Conservation (phyloP, 495 filamentous ascomycete species). For the Lepidopterella palustris region DNA sequence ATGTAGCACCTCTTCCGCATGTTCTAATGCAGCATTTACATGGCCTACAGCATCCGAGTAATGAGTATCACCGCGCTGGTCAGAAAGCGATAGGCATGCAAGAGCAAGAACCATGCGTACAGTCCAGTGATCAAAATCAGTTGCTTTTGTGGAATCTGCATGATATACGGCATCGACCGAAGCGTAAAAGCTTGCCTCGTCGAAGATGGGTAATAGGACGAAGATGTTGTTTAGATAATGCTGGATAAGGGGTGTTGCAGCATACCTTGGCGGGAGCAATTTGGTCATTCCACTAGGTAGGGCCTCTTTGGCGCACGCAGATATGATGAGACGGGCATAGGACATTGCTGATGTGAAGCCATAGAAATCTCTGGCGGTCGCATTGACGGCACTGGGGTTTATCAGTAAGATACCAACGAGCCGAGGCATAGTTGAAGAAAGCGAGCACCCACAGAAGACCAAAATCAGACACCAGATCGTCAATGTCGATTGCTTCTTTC, state of each 20-base stretch:
- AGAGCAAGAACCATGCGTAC: conserved; percentile 86
- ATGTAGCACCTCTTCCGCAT: conserved; percentile 71
- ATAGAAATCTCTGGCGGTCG: conserved; percentile 85
- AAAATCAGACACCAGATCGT: conserved; percentile 42
- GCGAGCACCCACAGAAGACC: conserved; percentile 35
- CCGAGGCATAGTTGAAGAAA: not conserved
- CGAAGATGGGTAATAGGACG: conserved; percentile 70
- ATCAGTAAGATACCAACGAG: not conserved
- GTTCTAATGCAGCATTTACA: conserved; percentile 61
- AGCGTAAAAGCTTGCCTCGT: conserved; percentile 64
- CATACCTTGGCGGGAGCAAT: conserved; percentile 58
- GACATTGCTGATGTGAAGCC: conserved; percentile 78
- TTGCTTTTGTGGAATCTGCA: conserved; percentile 52
- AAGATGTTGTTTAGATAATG: conserved; percentile 79
- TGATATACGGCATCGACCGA: conserved; percentile 76
- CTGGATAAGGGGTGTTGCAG: conserved; percentile 60
- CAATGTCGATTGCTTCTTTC: conserved; percentile 39
- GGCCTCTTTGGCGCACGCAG: conserved; percentile 60
- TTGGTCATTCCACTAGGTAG: conserved; percentile 52
- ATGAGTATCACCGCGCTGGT: conserved; percentile 54
- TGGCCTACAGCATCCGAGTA: conserved; percentile 60
- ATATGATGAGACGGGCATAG: conserved; percentile 75
- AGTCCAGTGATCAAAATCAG: conserved; percentile 72
- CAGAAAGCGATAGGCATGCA: conserved; percentile 63
- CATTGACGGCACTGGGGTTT: conserved; percentile 67